Base-by-base conservation (phyloP, 805 yeast species). In the Wickerhamomyces strasburgensis region DNA sequence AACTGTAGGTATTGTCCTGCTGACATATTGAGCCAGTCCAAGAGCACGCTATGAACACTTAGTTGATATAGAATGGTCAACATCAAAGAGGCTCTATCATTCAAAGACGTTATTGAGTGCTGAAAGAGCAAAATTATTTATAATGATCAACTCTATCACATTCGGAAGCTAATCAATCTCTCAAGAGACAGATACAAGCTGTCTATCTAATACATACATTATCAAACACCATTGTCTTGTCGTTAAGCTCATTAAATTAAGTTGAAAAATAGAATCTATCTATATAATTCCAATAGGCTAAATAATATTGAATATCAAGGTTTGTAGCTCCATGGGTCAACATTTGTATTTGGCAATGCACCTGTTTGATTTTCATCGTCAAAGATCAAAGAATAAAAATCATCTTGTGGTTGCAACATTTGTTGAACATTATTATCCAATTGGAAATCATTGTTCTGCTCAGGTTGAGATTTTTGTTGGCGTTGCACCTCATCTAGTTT, bases 351-450 rank as follows among this genome's bases (percentile, higher is more conserved):
- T 31, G 32, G 19, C 4, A 15, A 7, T 7, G 23, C 29, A 24
- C 9, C 37, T 26, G 37, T 30, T 8, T 23, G 28, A n/a, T 43
- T 41, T 16, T 62, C 68, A 29, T 67, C 73, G 43, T 67, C 71
- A 47, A 67, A 66, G n/a, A 70, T 64, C 48, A 68, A 47, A 1
- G 71, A 63, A 41, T 70, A 69, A 34, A 69, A 65, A 44, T 70
- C 74, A 29, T 59, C 33, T 10, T 28, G 13, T 14, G 23, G 37
- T 6, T 10, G 27, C 21, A 23, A 27, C 17, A 5, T n/a, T 27
- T 19, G 32, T n/a, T 16, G 34, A 15, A 8, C 26, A 13, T 9
- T 19, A 15, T 7, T 7, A 21, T 21, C 25, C 25, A 21, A 11
- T 11, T 21, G 25, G n/a, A n/a, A n/a, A n/a, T n/a, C n/a, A n/a